Evolutionary conservation across 2,329 filamentous ascomycete genomes (phyloP), one percentile per base, ranked within the genome.

Genomic region (Claviceps quebecensis): DNA sequence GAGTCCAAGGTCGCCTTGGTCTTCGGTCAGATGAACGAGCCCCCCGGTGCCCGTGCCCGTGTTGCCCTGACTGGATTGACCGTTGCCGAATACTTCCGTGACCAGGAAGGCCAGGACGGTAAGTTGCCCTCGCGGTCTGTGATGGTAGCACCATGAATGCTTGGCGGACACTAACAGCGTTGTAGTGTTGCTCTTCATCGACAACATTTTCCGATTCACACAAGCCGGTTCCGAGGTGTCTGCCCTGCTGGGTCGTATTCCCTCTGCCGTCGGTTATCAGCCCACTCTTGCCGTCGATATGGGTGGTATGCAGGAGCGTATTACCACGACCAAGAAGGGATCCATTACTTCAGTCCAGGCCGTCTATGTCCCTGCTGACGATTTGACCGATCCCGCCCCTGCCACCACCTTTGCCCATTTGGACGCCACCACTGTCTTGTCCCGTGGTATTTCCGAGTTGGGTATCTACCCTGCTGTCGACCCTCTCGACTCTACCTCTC

Each of bases 21-120:
- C 63, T 98, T 98, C 78, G 93, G 93, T 81, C 93, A 98, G 81
- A 98, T 98, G 93, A 98, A 98, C 83, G 93, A 98, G 80, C 93
- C 93, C 72, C 93, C 93, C 59, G 93, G 93, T 81, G 93, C 93
- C 69, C 93, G 93, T 89, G 93, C 93, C 70, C 91, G 93, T 95
- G 93, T 98, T 67, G 93, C 93, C 66, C 85, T 98, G 68, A 98
- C 93, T 71, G 91, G 90, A 55, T 75, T 80, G 47, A 87, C 84
- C 1, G 71, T 90, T 7, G 84, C 84, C 45, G 88, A 96, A 65
- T 87, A 94, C 65, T 96, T 97, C 78, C 74, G 80, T 59, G 77
- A 82, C 55, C 67, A 72, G 49, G 77, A 83, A 61, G 90, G 90
- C 63, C 90, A 96, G 79, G 90, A 96, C 76, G 85, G 82, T 86